These are phyloP conservation scores for Pyracantha coccinea DNA, from an alignment of 331 rosid species.

Conservation along the genomic window DNA sequence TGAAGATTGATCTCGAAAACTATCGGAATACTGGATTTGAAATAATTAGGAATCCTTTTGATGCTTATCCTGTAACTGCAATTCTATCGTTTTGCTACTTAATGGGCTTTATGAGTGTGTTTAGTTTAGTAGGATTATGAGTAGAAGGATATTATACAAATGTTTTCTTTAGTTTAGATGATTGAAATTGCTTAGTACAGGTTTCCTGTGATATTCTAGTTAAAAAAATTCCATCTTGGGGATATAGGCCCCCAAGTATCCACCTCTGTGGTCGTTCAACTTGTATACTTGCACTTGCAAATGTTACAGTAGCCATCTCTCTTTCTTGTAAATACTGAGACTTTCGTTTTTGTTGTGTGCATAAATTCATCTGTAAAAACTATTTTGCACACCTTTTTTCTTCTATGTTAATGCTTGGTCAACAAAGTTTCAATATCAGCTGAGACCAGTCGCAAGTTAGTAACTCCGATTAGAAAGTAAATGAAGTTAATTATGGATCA, in stretches of 20 bases:
- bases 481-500: neutral
- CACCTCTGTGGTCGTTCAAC: neutral
- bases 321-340: neutral
- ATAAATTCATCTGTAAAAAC: neutral
- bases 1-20: neutral
- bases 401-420: neutral
- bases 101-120: neutral
- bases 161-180: neutral
- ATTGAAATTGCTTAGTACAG: neutral
- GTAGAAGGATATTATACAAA: neutral
- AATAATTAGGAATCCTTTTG: neutral
- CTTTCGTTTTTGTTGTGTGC: neutral
- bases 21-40: neutral
- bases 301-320: neutral
- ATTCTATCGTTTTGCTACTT: neutral
- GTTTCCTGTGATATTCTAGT: neutral
- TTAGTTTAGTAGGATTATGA: neutral
- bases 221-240: neutral
- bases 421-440: neutral
- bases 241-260: neutral
- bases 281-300: neutral
- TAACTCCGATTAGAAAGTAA: neutral
- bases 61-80: neutral
- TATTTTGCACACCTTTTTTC: neutral
- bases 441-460: neutral